Evolutionary conservation across 1,284 basidiomycete genomes (phyloP), one percentile per base, ranked within the genome.

Genomic region (Leccinum fuscescens): DNA sequence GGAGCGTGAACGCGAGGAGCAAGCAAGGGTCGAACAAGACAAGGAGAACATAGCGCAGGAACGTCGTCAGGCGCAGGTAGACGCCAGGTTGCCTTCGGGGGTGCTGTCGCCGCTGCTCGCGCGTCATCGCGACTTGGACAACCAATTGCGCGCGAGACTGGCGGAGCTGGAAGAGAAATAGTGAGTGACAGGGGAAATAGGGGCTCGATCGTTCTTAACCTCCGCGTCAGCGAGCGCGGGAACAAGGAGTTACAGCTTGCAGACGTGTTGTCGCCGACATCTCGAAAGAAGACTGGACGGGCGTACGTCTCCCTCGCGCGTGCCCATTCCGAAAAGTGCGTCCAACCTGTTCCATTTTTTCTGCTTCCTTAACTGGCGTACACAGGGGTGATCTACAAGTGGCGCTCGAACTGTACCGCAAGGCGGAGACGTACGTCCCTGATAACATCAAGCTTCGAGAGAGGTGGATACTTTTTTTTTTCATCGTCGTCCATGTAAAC

Each of bases 371-470:
- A 48, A 2, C n/a, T 20, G 17, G 20, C 20, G 7, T 59, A 42
- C 62, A 8, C 48, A 90, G 88, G 79, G 88, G 88, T 44, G 84
- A 91, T 69, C 78, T 91, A 29, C 80, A 86, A 66, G 80, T 84
- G 6, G 89, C 90, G 1, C 79, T 92, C 31, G 88, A 89, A 61
- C 80, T 90, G 15, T 92, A 90, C 67, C 83, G 85, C 66, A 88
- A 88, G 66, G 89, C 89, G 20, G 85, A 88, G 73, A 80, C 79
- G 8, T 92, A 90, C 65, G 88, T 90, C 57, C 89, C 90, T 17
- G 87, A 90, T 64, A 92, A 92, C 68, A 72, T 82, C 74, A 90
- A 90, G 72, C 80, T 92, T 57, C 86, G 86, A 82, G 88, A 90
- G 79, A 89, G 90, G 89, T 90, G 81, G 81, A 86, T 86, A 79